Conservation (phyloP, 1,139 yeast species). For the Pichia sp. region DNA sequence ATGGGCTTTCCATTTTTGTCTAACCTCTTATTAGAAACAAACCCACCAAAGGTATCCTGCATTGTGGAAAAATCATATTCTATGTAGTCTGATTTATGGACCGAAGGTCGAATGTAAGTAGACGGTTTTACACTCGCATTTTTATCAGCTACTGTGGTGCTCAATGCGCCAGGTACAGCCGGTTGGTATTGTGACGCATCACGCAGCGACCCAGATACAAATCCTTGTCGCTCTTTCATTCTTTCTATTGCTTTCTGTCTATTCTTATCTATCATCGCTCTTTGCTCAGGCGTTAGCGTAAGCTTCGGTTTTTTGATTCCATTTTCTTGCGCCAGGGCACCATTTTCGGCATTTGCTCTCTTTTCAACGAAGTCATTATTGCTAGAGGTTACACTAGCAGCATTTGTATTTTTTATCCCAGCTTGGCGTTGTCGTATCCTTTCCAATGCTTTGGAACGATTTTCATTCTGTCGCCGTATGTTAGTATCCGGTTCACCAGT, state of each 20-base stretch:
- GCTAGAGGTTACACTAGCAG: too few species aligned
- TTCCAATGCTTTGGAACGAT: conserved; percentile 53
- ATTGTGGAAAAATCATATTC: conserved; percentile 90
- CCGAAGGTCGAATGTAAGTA: conserved; percentile 32
- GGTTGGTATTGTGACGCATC: conserved; percentile 26
- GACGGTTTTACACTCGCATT: conserved; percentile 1
- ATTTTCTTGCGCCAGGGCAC: background rate
- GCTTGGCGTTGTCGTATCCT: conserved; percentile 41
- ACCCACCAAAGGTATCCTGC: conserved; percentile 87
- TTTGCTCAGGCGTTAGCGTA: conserved; percentile 47
- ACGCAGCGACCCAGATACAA: conserved; percentile 26
- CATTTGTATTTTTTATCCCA: background rate
- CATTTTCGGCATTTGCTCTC: background rate
- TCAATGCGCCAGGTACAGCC: conserved; percentile 4
- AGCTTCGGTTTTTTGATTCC: conserved; percentile 2
- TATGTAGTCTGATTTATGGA: conserved; percentile 64
- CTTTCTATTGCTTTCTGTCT: conserved; percentile 53
- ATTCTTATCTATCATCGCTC: conserved; percentile 46
- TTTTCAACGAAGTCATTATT: background rate
- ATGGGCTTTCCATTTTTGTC: conserved; percentile 24
- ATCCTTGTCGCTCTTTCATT: conserved; percentile 32
- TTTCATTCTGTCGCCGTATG: conserved; percentile 27
- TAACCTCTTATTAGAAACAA: conserved; percentile 38
- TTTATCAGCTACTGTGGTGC: background rate
- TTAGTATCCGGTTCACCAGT: conserved; percentile 1